These are phyloP conservation scores for Aeminium ludgeri DNA, from an alignment of 495 filamentous ascomycete species.

Conservation along the genomic window DNA sequence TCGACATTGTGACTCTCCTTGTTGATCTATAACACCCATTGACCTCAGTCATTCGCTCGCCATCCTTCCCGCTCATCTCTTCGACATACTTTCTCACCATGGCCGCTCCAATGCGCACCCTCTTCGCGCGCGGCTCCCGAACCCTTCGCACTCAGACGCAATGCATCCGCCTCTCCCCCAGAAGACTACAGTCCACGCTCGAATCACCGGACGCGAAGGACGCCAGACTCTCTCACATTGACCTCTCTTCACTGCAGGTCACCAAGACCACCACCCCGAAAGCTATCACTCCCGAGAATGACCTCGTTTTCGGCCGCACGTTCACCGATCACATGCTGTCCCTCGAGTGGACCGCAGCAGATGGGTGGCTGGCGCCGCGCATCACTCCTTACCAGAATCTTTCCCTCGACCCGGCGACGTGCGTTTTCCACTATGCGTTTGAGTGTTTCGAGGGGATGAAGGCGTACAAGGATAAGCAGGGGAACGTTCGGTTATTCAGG, in stretches of 20 bases:
- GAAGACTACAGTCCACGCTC: conserved; percentile 1
- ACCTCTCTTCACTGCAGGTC: conserved; percentile 57
- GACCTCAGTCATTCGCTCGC: too few species aligned
- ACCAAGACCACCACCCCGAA: conserved; percentile 63
- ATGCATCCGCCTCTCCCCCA: not conserved
- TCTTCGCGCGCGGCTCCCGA: too few species aligned
- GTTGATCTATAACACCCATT: too few species aligned
- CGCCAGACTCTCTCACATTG: conserved; percentile 41
- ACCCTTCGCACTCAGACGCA: not conserved
- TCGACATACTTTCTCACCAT: too few species aligned
- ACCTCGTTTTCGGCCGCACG: conserved; percentile 70
- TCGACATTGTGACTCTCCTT: too few species aligned
- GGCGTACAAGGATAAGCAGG: conserved; percentile 70
- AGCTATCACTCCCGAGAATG: conserved; percentile 48
- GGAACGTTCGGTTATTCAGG: conserved; percentile 72
- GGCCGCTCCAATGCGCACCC: too few species aligned
- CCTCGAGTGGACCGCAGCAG: conserved; percentile 72
- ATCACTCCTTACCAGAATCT: conserved; percentile 95
- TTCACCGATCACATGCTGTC: conserved; percentile 97
- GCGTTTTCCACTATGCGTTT: conserved; percentile 97
- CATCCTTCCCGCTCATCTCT: too few species aligned
- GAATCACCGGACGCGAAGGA: conserved; percentile 27
- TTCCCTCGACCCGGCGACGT: conserved; percentile 84
- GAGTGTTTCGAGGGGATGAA: conserved; percentile 98
- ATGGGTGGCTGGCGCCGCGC: conserved; percentile 63